Evolutionary conservation across 2,329 filamentous ascomycete genomes (phyloP).

Genomic region (Eurotiales sp.): DNA sequence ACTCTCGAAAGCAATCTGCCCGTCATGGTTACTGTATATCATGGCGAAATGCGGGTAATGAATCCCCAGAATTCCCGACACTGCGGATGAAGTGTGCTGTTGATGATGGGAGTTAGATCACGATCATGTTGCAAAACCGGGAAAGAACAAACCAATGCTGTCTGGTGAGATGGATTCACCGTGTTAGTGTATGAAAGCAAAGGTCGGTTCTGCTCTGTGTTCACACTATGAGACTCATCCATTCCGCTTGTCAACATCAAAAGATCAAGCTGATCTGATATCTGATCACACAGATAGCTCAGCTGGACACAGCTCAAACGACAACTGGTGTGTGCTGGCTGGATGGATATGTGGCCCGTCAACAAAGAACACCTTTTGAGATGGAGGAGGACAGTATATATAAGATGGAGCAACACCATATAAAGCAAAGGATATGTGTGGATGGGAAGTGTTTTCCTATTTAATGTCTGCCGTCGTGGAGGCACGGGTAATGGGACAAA

Average conservation of each 20-base stretch:
- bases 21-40: constrained; percentile 34
- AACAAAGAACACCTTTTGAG: not conserved
- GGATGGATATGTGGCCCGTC: not conserved
- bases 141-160: constrained; percentile 17
- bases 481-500: not conserved
- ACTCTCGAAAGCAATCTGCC: constrained; percentile 28
- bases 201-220: constrained; percentile 7
- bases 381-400: not conserved
- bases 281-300: not conserved
- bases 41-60: constrained; percentile 35
- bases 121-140: not conserved
- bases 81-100: constrained; percentile 20
- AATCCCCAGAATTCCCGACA: constrained; percentile 15
- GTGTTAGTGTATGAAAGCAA: constrained; percentile 16
- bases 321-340: not conserved
- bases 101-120: not conserved
- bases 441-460: not conserved
- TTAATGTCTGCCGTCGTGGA: not conserved
- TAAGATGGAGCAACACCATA: no score
- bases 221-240: constrained; percentile 11
- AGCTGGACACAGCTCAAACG: not conserved
- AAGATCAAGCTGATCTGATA: not conserved
- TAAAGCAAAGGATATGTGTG: not conserved
- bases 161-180: constrained; percentile 19
- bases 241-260: constrained; percentile 4